Evolutionary conservation across 2,329 filamentous ascomycete genomes (phyloP).

Genomic region (Paecilomyces sp.): DNA sequence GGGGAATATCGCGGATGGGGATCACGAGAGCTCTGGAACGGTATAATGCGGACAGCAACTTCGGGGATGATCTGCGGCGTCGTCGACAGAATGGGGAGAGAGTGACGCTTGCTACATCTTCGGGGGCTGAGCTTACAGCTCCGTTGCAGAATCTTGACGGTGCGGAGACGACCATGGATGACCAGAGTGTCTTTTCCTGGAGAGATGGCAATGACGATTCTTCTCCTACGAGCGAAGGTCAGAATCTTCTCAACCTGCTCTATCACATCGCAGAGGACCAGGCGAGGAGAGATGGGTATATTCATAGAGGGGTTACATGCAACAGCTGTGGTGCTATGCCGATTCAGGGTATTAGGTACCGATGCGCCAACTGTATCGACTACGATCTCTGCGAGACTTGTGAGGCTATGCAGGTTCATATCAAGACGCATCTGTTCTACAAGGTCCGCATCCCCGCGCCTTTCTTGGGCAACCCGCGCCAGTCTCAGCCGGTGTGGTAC

Average conservation of each 20-base stretch:
- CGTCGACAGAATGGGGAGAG: conserved; percentile 32
- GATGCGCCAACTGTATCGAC: conserved; percentile 91
- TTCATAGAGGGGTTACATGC: conserved; percentile 87
- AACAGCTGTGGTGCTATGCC: conserved; percentile 83
- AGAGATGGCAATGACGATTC: conserved; percentile 36
- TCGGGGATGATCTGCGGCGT: conserved; percentile 30
- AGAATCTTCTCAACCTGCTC: conserved; percentile 76
- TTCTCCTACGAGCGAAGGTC: conserved; percentile 47
- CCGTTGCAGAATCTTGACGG: conserved; percentile 21
- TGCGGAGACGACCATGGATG: conserved; percentile 31
- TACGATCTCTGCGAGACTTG: conserved; percentile 94
- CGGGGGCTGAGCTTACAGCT: conserved; percentile 20
- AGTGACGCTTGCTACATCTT: conserved; percentile 27
- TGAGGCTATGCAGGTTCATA: conserved; percentile 65
- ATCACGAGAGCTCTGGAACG: conserved; percentile 29
- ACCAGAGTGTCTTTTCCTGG: conserved; percentile 40
- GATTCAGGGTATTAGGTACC: conserved; percentile 86
- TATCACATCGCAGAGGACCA: conserved; percentile 94
- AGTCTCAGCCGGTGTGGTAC: conserved; percentile 79
- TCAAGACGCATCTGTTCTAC: conserved; percentile 92
- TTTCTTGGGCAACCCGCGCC: conserved; percentile 67
- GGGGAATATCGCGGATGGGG: conserved; percentile 31
- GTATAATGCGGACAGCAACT: conserved; percentile 34
- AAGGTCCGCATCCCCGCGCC: conserved; percentile 89
- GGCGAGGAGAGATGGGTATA: conserved; percentile 76